Conservation (phyloP, 2,329 filamentous ascomycete genomes). For the Lanzia echinophila region DNA sequence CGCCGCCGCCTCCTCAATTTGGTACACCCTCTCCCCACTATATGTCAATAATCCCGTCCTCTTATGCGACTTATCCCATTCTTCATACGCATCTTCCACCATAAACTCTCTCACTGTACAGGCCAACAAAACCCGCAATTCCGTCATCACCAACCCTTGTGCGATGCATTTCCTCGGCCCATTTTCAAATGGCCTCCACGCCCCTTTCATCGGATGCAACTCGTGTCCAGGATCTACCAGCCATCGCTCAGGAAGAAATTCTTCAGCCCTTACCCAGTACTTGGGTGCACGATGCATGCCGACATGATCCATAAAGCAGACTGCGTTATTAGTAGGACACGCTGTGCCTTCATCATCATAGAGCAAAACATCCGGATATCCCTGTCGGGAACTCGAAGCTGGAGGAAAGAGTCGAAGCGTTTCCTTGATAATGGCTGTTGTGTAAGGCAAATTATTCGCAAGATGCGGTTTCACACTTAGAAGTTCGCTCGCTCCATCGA, state of each 20-base stretch:
- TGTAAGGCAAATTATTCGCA: slow-evolving; percentile 17
- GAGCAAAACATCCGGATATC: neutral
- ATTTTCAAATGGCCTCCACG: slow-evolving; percentile 1
- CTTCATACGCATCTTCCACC: neutral
- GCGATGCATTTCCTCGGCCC: neutral
- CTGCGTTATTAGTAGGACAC: neutral
- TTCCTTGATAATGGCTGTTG: slow-evolving; percentile 20
- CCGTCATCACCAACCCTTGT: slow-evolving; percentile 44
- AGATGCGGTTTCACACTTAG: slow-evolving; percentile 9
- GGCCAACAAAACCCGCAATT: slow-evolving; percentile 41
- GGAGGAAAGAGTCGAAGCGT: neutral
- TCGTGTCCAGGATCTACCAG: slow-evolving; percentile 32
- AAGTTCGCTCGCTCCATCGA: slow-evolving; percentile 1
- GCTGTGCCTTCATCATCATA: neutral
- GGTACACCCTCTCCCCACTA: neutral
- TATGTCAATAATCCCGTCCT: neutral
- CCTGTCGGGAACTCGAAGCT: neutral
- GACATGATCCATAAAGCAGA: neutral
- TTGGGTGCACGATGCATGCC: neutral
- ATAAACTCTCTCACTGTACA: slow-evolving; percentile 21
- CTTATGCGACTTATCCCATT: neutral
- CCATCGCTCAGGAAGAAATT: slow-evolving; percentile 44
- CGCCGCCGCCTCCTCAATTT: neutral
- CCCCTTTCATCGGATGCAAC: slow-evolving; percentile 5
- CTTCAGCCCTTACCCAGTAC: slow-evolving; percentile 36